Percentiles rank a stretch among this genome's conserved stretches.
Evolutionary conservation across 1,139 yeast genomes (phyloP).

Genomic region (Pichia sp.): DNA sequence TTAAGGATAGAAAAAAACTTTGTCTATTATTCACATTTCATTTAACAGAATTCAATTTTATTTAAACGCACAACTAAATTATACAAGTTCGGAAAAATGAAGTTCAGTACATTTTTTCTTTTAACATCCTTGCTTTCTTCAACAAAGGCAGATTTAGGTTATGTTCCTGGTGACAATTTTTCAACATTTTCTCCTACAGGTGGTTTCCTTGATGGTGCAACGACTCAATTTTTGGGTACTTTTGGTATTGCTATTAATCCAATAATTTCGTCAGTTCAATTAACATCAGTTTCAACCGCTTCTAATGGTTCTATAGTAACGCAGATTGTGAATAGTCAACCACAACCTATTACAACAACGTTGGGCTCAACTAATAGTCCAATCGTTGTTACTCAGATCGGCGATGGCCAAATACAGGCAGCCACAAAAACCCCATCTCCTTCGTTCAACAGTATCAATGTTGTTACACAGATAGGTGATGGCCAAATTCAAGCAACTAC

Average conservation of each 20-base stretch:
- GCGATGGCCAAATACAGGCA: constrained; percentile 34
- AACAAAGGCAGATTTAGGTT: constrained; percentile 32
- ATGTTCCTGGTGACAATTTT: constrained; percentile 65
- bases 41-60: too few relatives aligned
- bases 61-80: too few relatives aligned
- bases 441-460: constrained; percentile 19
- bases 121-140: constrained; percentile 5
- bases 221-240: constrained; percentile 51
- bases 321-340: constrained; percentile 32
- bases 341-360: constrained; percentile 29
- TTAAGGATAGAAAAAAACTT: too few relatives aligned
- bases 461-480: constrained; percentile 49
- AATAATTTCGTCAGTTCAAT: constrained; percentile 34
- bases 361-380: constrained; percentile 14
- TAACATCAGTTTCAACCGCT: constrained; percentile 28
- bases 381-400: constrained; percentile 28
- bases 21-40: too few relatives aligned
- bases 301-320: constrained; percentile 26
- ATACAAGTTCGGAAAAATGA: constrained; percentile 1
- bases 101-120: constrained; percentile 10
- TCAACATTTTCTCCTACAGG: constrained; percentile 62
- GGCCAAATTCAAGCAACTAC: constrained; percentile 57
- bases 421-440: constrained; percentile 23
- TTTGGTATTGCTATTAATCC: constrained; percentile 71
- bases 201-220: constrained; percentile 50